Conservation (phyloP, 306 rosid species). For the apple (Malus domestica) region DNA sequence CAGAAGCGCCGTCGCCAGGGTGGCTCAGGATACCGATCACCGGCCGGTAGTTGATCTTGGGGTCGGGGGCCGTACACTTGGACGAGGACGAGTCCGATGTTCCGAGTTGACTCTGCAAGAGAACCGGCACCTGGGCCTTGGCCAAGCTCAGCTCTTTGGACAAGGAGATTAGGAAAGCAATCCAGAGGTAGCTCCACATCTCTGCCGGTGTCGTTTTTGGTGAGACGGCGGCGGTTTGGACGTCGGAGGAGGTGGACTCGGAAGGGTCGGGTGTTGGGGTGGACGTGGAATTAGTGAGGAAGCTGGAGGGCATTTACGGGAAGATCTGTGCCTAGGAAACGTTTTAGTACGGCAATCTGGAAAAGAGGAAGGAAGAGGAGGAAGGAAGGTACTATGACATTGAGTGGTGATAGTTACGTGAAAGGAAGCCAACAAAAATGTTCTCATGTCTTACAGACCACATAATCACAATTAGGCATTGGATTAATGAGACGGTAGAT, state of each 20-base stretch:
- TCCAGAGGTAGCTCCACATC: slow-evolving; percentile 35
- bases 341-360: not conserved
- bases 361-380: not conserved
- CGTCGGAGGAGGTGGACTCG: not conserved
- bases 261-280: not conserved
- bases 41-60: slow-evolving; percentile 52
- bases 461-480: too few species aligned
- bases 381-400: not conserved
- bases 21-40: slow-evolving; percentile 81
- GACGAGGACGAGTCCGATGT: slow-evolving; percentile 16
- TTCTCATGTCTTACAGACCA: too few species aligned
- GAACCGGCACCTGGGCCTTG: slow-evolving; percentile 22
- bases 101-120: slow-evolving; percentile 42
- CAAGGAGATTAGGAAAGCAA: slow-evolving; percentile 30
- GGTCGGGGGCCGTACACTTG: slow-evolving; percentile 36
- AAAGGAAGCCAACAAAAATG: not conserved
- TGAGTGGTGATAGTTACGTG: not conserved
- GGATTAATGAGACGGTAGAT: too few species aligned
- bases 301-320: slow-evolving; percentile 16
- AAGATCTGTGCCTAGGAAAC: not conserved
- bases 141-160: slow-evolving; percentile 16
- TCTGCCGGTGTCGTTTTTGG: slow-evolving; percentile 3
- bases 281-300: slow-evolving; percentile 9
- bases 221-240: not conserved
- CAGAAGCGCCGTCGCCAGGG: slow-evolving; percentile 84